Evolutionary conservation across 768 basidiomycete species (phyloP).

Genomic region (Rhizopogon roseolus): DNA sequence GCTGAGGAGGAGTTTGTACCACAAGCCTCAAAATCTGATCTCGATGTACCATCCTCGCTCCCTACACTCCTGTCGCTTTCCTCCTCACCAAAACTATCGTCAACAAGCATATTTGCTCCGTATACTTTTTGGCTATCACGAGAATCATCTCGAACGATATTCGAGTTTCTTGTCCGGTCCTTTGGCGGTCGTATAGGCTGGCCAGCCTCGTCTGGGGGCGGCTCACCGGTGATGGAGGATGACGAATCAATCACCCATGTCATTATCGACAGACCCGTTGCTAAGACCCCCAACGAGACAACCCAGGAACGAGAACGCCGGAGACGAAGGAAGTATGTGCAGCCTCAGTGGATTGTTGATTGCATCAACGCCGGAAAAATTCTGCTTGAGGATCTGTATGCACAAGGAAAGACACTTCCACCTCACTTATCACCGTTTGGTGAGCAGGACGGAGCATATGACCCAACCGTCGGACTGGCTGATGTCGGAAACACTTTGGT

Average conservation of each 20-base stretch:
- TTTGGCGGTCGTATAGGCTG: slow-evolving; percentile 93
- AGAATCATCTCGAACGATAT: slow-evolving; percentile 85
- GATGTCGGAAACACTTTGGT: slow-evolving; percentile 16
- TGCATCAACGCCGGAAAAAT: slow-evolving; percentile 87
- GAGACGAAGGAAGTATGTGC: slow-evolving; percentile 77
- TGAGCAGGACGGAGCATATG: slow-evolving; percentile 72
- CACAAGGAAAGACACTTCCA: slow-evolving; percentile 80
- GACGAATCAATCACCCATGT: slow-evolving; percentile 92
- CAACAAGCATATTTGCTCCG: slow-evolving; percentile 69
- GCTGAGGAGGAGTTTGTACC: slow-evolving; percentile 65
- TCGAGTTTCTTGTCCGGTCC: slow-evolving; percentile 90
- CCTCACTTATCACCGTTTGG: slow-evolving; percentile 97
- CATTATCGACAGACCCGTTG: slow-evolving; percentile 83
- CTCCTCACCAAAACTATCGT: slow-evolving; percentile 50
- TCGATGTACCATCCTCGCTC: slow-evolving; percentile 42
- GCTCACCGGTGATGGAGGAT: slow-evolving; percentile 72
- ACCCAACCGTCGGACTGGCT: slow-evolving; percentile 43
- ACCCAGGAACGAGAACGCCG: slow-evolving; percentile 57
- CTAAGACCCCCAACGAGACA: slow-evolving; percentile 43
- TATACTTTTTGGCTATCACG: slow-evolving; percentile 93
- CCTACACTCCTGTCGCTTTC: slow-evolving; percentile 68
- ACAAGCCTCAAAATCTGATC: slow-evolving; percentile 49
- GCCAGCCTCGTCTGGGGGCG: slow-evolving; percentile 75
- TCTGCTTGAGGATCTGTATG: slow-evolving; percentile 80
- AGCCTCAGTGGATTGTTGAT: slow-evolving; percentile 98